phyloP scores from a whole-genome alignment of 441 rosid species.

The Lepidium campestre region DNA sequence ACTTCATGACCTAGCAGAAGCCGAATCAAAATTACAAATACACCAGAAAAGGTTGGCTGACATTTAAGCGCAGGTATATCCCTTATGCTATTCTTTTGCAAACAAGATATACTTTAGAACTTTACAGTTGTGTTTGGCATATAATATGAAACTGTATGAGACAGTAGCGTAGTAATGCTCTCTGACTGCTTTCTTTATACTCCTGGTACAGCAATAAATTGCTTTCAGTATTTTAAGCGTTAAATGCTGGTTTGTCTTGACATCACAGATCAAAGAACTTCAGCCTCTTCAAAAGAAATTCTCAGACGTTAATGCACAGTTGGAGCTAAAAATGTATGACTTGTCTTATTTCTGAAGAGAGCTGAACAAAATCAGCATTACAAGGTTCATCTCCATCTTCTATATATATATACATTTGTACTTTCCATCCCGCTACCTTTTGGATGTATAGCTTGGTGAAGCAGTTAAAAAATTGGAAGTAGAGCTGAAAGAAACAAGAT shows the following conservation, averaged over 20 bases:
- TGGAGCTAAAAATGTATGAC: constrained; percentile 86
- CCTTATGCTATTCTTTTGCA: background rate
- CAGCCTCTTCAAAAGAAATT: constrained; percentile 72
- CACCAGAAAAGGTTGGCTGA: constrained; percentile 67
- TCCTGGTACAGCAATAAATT: background rate
- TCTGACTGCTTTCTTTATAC: constrained; percentile 5
- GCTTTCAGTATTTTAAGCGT: background rate
- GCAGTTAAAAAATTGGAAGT: constrained; percentile 75
- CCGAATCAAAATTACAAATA: constrained; percentile 57
- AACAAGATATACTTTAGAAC: background rate
- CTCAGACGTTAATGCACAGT: constrained; percentile 60
- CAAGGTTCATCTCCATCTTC: constrained; percentile 47
- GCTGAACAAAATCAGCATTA: constrained; percentile 98
- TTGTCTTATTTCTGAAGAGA: constrained; percentile 85
- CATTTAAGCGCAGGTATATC: constrained; percentile 67
- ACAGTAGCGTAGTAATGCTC: background rate
- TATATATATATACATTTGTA: constrained; percentile 6
- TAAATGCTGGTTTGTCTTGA: constrained; percentile 24
- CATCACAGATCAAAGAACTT: constrained; percentile 71
- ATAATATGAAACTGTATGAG: background rate
- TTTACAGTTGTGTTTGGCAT: background rate
- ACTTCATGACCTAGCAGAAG: constrained; percentile 75
- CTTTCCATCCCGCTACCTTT: background rate
- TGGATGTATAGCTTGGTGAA: constrained; percentile 67
- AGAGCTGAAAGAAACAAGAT: constrained; percentile 75